Evolutionary conservation across 1,139 yeast species (phyloP).

Genomic region (Geotrichum klebahnii): DNA sequence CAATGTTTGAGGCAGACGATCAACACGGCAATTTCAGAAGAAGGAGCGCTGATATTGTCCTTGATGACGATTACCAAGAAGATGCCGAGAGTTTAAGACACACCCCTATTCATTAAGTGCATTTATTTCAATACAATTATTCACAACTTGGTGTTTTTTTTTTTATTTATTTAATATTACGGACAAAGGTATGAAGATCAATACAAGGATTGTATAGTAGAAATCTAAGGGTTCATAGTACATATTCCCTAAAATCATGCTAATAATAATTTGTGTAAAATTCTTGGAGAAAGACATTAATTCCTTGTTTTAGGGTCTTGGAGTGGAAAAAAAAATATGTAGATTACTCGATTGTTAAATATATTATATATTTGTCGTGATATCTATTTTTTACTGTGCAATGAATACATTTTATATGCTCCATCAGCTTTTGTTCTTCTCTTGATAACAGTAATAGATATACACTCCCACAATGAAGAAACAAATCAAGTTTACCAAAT

Average conservation of each 20-base stretch:
- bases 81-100: conserved; percentile 19
- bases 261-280: background rate
- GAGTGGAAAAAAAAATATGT: background rate
- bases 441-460: background rate
- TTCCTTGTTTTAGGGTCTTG: too few relatives aligned
- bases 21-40: background rate
- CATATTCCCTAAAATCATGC: background rate
- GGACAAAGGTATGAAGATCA: background rate
- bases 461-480: conserved; percentile 3
- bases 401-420: background rate
- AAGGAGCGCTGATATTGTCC: conserved; percentile 15
- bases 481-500: conserved; percentile 31
- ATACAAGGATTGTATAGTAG: background rate
- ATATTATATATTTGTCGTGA: background rate
- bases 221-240: background rate
- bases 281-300: too few relatives aligned
- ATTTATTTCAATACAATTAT: too few relatives aligned
- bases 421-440: background rate
- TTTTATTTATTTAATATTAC: too few relatives aligned
- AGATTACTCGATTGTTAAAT: background rate
- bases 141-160: background rate
- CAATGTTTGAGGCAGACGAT: conserved; percentile 18
- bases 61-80: conserved; percentile 21
- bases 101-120: background rate
- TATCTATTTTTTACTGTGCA: background rate